Evolutionary conservation across 2,329 filamentous ascomycete genomes (phyloP), one percentile per base, ranked within the genome.

Genomic region (Penicillium griseofulvum): DNA sequence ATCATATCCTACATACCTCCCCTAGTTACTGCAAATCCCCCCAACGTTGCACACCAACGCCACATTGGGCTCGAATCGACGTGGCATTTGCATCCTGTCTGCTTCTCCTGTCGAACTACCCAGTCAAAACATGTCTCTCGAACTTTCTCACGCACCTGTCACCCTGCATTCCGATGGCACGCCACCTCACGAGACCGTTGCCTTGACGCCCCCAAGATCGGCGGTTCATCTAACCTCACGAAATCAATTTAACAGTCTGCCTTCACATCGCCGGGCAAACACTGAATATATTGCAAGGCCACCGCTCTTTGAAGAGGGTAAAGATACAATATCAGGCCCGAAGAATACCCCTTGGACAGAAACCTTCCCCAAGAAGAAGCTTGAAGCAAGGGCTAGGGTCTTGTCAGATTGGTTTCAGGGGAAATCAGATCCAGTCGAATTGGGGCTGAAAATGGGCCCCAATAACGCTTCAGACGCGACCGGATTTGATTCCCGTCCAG

Each of bases 401-500:
- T 61, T 82, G 34, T 76, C 78, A 48, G 76, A 76, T 59, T 81
- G 80, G 79, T 83, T 83, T 66, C 78, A 78, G 64, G 80, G 80
- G 36, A 74, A 77, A 47, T 81, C 79, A 26, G 76, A 78, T 36
- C 75, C 78, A n/a, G 74, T 80, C 42, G 77, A 74, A 58, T 68
- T 81, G 38, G 74, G 74, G 38, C 64, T 80, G 49, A 63, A 51
- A 33, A 60, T 62, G 48, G 39, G 56, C 65, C n/a, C 68, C 63
- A 63, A 59, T 37, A 28, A 26, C 37, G 54, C 46, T 22, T 31
- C 49, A 29, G 52, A 61, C 10, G 33, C 24, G 44, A 29, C 54
- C 31, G 61, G 63, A 12, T 60, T 61, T 39, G 59, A 61, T 10
- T 37, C 52, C 37, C 54, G 57, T 33, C 47, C 44, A 3, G 26